Evolutionary conservation across 352 stramenopile species (phyloP).

Genomic region (Phytophthora gonapodyides): DNA sequence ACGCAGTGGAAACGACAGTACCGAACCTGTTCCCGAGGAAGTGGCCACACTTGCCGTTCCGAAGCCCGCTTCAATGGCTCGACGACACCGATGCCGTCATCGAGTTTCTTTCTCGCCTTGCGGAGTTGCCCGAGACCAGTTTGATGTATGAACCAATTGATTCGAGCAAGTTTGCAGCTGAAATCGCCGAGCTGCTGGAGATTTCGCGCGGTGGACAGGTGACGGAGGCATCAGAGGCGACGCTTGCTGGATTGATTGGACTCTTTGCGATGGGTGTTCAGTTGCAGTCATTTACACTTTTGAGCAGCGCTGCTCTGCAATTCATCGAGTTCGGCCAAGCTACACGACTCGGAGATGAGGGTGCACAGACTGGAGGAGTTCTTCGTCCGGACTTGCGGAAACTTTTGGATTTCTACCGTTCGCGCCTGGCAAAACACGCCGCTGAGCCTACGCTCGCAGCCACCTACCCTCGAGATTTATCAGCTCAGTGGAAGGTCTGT

Average conservation of each 20-base stretch:
- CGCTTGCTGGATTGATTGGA: conserved; percentile 41
- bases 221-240: conserved; percentile 8
- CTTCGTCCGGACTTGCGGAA: conserved; percentile 27
- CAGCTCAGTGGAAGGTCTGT: conserved; percentile 71
- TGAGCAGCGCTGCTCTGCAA: conserved; percentile 45
- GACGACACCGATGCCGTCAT: conserved; percentile 41
- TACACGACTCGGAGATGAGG: conserved; percentile 14
- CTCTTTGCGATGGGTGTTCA: conserved; percentile 60
- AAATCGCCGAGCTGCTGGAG: conserved; percentile 16
- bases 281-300: conserved; percentile 68
- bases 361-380: background rate
- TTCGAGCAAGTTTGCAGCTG: conserved; percentile 47
- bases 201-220: background rate
- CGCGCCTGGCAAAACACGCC: conserved; percentile 36
- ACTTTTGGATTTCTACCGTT: conserved; percentile 38
- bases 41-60: conserved; percentile 71
- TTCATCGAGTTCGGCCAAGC: conserved; percentile 34
- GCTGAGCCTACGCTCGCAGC: conserved; percentile 37
- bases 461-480: conserved; percentile 58
- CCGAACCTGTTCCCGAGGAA: conserved; percentile 57
- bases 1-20: conserved; percentile 48
- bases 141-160: conserved; percentile 75
- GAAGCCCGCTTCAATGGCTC: conserved; percentile 57
- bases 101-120: conserved; percentile 55
- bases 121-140: conserved; percentile 54